phyloP scores from a whole-genome alignment of 2,329 filamentous ascomycete species.

The Lachnellula arida region DNA sequence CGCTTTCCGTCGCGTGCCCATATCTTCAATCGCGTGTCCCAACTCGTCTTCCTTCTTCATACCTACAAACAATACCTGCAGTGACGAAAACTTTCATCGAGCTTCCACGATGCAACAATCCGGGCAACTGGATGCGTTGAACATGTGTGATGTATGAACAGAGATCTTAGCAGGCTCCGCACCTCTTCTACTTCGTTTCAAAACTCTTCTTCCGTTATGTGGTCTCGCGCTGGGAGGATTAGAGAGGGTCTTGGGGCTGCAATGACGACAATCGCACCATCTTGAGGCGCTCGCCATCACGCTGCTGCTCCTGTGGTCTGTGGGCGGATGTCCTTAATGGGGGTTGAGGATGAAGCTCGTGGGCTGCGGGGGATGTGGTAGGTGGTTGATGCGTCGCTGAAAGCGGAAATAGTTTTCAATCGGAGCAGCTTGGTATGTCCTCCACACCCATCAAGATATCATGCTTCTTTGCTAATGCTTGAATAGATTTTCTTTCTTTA shows the following conservation, averaged over 20 bases:
- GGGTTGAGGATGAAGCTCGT: constrained; percentile 14
- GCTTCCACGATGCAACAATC: constrained; percentile 30
- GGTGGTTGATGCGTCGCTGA: constrained; percentile 22
- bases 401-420: constrained; percentile 35
- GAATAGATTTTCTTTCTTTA: constrained; percentile 10
- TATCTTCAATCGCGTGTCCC: constrained; percentile 15
- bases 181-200: constrained; percentile 4
- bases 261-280: constrained; percentile 29
- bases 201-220: constrained; percentile 3
- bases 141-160: constrained; percentile 34
- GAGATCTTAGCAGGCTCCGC: constrained; percentile 33
- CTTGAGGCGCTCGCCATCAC: constrained; percentile 24
- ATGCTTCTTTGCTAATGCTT: constrained; percentile 7
- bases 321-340: constrained; percentile 13
- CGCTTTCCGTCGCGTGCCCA: constrained; percentile 5
- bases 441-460: neutral
- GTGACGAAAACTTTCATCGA: constrained; percentile 33
- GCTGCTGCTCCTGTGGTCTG: constrained; percentile 9
- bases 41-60: constrained; percentile 1
- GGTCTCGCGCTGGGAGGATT: constrained; percentile 6
- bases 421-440: constrained; percentile 30
- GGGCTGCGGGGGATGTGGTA: constrained; percentile 10
- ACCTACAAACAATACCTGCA: constrained; percentile 25
- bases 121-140: constrained; percentile 18
- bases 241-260: constrained; percentile 10